phyloP scores from a whole-genome alignment of 2,329 filamentous ascomycete species.

The Trichoderma atrobrunneum region DNA sequence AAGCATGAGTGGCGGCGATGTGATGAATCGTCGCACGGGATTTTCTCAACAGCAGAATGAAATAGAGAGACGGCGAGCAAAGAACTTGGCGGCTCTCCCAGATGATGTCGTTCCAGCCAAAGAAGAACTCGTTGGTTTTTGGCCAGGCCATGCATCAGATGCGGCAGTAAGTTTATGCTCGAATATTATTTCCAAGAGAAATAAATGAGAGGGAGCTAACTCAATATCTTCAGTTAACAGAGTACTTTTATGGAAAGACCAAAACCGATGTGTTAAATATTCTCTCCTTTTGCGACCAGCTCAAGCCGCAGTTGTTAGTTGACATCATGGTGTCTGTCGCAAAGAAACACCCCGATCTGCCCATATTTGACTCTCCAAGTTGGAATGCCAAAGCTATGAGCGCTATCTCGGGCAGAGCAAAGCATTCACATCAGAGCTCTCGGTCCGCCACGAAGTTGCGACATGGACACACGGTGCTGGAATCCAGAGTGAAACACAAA shows the following conservation, averaged over 20 bases:
- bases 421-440: slow-evolving; percentile 16
- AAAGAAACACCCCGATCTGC: slow-evolving; percentile 41
- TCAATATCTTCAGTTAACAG: slow-evolving; percentile 30
- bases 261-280: slow-evolving; percentile 41
- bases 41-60: slow-evolving; percentile 23
- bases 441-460: slow-evolving; percentile 23
- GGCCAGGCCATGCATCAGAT: slow-evolving; percentile 34
- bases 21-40: neutral
- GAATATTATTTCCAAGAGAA: neutral
- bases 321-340: slow-evolving; percentile 44
- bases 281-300: slow-evolving; percentile 41
- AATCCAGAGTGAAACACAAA: slow-evolving; percentile 31
- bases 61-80: slow-evolving; percentile 33
- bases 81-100: slow-evolving; percentile 34
- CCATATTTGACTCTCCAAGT: slow-evolving; percentile 42
- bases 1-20: neutral
- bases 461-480: slow-evolving; percentile 31
- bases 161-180: slow-evolving; percentile 31
- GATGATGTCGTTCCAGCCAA: slow-evolving; percentile 34
- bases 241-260: slow-evolving; percentile 39
- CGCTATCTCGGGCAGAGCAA: slow-evolving; percentile 9
- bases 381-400: slow-evolving; percentile 32
- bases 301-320: slow-evolving; percentile 41
- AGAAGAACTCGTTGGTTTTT: slow-evolving; percentile 39
- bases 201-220: neutral